These are phyloP conservation scores for Lecanosticta acicola DNA, from an alignment of 2,329 filamentous ascomycete genomes.

Conservation along the genomic window DNA sequence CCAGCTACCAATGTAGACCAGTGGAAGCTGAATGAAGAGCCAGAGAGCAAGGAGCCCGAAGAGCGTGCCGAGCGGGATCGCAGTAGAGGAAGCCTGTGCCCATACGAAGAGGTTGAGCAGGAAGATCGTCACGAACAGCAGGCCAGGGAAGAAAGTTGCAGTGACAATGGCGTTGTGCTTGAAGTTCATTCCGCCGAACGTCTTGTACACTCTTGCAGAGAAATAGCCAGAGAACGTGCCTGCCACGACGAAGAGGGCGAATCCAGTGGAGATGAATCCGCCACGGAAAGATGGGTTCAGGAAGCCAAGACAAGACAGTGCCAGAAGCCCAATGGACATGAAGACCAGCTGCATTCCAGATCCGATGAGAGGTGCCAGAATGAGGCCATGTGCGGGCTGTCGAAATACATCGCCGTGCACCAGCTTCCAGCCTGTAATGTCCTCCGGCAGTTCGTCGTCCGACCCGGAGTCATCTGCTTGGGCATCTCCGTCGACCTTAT, in stretches of 20 bases:
- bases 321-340: conserved; percentile 63
- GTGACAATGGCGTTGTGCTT: conserved; percentile 69
- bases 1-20: conserved; percentile 76
- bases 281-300: conserved; percentile 86
- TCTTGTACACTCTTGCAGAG: conserved; percentile 75
- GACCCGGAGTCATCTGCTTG: conserved; percentile 46
- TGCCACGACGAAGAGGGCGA: conserved; percentile 77
- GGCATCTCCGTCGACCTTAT: conserved; percentile 40
- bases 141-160: conserved; percentile 70
- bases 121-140: conserved; percentile 69
- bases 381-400: conserved; percentile 60
- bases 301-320: conserved; percentile 62
- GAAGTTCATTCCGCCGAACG: conserved; percentile 71
- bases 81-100: conserved; percentile 82
- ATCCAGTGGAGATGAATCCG: conserved; percentile 77
- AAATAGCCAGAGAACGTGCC: conserved; percentile 84
- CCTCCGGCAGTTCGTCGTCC: conserved; percentile 70
- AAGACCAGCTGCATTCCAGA: conserved; percentile 83
- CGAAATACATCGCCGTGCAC: conserved; percentile 86
- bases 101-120: conserved; percentile 84
- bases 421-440: conserved; percentile 82
- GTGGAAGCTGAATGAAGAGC: conserved; percentile 78
- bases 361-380: conserved; percentile 74
- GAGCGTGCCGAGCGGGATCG: conserved; percentile 75
- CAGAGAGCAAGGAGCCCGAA: conserved; percentile 68